Base-by-base conservation (phyloP, 163 green algal species). In the Scenedesmus sp. region DNA sequence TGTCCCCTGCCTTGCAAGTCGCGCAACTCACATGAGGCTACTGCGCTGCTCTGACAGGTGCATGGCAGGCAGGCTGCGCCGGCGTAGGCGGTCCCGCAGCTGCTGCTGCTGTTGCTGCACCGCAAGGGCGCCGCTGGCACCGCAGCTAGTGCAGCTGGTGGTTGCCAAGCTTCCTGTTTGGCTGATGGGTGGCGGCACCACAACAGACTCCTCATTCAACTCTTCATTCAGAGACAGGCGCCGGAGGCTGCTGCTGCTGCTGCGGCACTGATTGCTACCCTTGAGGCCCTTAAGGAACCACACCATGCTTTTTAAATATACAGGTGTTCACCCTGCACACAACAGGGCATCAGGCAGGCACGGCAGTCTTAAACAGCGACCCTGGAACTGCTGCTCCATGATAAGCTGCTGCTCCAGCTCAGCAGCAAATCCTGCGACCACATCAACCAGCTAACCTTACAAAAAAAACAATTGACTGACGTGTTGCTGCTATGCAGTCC, bases 161-260 rank as follows among this genome's bases (percentile, higher is more conserved):
- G 89, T 89, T 70, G 56, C 42, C 40, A 90, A 95, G 80, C 91
- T 92, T 51, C 72, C 65, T 76, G 65, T 30, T 5, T 76, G 30
- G 65, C 65, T 18, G 30, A 76, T 40, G 30, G 30, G 65, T 2
- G 65, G 30, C 40, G 65, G 30, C 30, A 76, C 65, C 37, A 37
- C 65, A 40, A 76, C 78, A 26, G 42, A 88, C 3, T 82, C 40
- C 7, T 89, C 84, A 40, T n/a, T n/a, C n/a, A n/a, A n/a, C n/a
- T n/a, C n/a, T n/a, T n/a, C n/a, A n/a, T 5, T 26, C 35, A 81
- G 10, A 37, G n/a, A 24, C 3, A 88, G 37, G n/a, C 83, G 83
- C n/a, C 53, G 56, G 33, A 88, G 15, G 40, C 35, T 87, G 56
- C 53, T 80, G 56, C n/a, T n/a, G n/a, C 37, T 88, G 49, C 83